phyloP scores from a whole-genome alignment of 2,329 filamentous ascomycete genomes.

The Basipetospora chlamydospora region DNA sequence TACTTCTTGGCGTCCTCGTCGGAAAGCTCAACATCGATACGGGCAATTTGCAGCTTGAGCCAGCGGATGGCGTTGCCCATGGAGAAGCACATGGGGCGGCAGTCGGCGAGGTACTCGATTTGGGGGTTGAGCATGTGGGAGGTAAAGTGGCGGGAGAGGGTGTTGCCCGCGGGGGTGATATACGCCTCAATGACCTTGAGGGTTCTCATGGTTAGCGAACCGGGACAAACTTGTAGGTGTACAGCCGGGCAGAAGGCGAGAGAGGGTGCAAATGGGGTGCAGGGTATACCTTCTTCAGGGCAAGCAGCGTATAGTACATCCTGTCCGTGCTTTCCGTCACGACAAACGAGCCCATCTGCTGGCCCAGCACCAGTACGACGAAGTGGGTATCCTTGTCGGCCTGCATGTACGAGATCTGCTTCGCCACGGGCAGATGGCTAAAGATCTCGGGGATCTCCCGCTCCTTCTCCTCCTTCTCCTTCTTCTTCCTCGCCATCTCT shows the following conservation, averaged over 20 bases:
- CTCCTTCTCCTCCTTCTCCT: conserved; percentile 37
- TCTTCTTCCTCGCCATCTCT: conserved; percentile 19
- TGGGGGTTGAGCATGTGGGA: conserved; percentile 85
- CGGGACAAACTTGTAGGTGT: too few relatives aligned
- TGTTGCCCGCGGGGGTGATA: conserved; percentile 69
- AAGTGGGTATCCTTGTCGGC: conserved; percentile 73
- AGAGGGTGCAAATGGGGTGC: not conserved
- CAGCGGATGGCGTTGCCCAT: conserved; percentile 96
- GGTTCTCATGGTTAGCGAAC: too few relatives aligned
- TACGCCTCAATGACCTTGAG: conserved; percentile 87
- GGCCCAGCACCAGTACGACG: conserved; percentile 66
- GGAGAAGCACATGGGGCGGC: conserved; percentile 87
- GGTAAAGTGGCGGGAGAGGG: conserved; percentile 79
- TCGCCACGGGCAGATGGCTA: conserved; percentile 64
- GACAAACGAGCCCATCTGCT: conserved; percentile 80
- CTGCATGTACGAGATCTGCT: conserved; percentile 36
- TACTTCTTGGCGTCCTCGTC: conserved; percentile 70
- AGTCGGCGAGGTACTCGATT: conserved; percentile 87
- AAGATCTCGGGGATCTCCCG: conserved; percentile 57
- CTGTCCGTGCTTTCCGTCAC: conserved; percentile 82
- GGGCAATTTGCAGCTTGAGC: conserved; percentile 83
- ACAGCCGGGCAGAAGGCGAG: not conserved
- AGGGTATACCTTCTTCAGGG: conserved; percentile 62
- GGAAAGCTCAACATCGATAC: conserved; percentile 72
- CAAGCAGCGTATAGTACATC: conserved; percentile 73